Conservation (phyloP, 352 stramenopile genomes). For the Pythium brassicae region DNA sequence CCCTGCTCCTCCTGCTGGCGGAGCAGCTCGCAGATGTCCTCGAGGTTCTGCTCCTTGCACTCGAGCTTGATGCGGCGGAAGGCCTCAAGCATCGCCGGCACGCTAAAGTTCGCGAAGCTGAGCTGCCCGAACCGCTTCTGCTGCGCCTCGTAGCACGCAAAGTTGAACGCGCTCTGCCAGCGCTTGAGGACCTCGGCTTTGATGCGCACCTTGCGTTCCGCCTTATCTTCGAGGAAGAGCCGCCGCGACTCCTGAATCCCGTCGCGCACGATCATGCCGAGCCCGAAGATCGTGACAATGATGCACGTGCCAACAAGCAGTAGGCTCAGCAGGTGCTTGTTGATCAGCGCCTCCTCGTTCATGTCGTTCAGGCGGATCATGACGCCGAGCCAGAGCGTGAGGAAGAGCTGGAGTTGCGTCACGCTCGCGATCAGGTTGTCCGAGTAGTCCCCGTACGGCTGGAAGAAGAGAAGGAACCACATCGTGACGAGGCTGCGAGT, state of each 20-base stretch:
- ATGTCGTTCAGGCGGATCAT: conserved; percentile 69
- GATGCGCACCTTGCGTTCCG: conserved; percentile 36
- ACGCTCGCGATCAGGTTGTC: conserved; percentile 73
- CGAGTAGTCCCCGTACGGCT: conserved; percentile 65
- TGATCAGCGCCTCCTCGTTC: conserved; percentile 59
- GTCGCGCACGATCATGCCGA: conserved; percentile 59
- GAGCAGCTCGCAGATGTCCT: conserved; percentile 15
- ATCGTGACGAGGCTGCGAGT: conserved; percentile 46
- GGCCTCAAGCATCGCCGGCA: conserved; percentile 47
- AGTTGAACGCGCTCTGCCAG: conserved; percentile 57
- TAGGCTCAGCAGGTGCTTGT: conserved; percentile 53
- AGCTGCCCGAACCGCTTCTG: conserved; percentile 30
- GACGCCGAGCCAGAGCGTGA: conserved; percentile 77
- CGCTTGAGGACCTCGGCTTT: conserved; percentile 26
- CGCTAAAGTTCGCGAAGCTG: conserved; percentile 41
- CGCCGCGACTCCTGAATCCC: conserved; percentile 40
- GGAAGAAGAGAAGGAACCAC: conserved; percentile 77
- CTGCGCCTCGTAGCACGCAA: conserved; percentile 47
- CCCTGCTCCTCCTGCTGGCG: conserved; percentile 16
- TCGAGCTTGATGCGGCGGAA: conserved; percentile 32
- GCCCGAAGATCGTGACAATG: conserved; percentile 51
- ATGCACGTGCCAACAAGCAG: conserved; percentile 62
- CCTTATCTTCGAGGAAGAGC: conserved; percentile 32
- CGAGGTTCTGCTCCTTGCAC: conserved; percentile 8
- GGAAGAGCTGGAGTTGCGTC: conserved; percentile 73